phyloP scores from a whole-genome alignment of 2,329 filamentous ascomycete genomes.

The Fusarium musae region DNA sequence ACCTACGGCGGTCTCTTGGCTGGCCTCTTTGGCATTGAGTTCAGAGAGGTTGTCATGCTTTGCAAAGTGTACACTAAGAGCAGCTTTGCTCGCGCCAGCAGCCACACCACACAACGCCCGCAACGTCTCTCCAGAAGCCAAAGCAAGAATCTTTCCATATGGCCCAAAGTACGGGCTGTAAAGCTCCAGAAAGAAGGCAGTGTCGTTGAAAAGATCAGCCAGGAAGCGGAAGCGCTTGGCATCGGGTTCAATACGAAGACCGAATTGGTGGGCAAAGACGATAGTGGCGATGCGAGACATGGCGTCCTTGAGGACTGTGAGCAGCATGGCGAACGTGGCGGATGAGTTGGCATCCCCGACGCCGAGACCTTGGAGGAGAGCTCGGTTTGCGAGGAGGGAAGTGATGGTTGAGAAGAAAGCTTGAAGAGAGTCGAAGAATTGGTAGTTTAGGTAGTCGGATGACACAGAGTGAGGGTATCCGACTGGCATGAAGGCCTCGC shows the following conservation, averaged over 20 bases:
- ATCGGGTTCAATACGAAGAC: constrained; percentile 86
- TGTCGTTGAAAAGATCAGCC: constrained; percentile 89
- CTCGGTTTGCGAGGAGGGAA: constrained; percentile 80
- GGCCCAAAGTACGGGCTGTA: constrained; percentile 78
- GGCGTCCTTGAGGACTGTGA: constrained; percentile 85
- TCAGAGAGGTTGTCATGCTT: constrained; percentile 88
- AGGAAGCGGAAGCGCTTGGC: constrained; percentile 90
- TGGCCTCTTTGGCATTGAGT: constrained; percentile 93
- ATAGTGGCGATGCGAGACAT: constrained; percentile 87
- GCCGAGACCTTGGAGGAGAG: constrained; percentile 82
- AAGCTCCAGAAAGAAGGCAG: constrained; percentile 86
- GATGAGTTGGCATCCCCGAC: constrained; percentile 84
- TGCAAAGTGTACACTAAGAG: constrained; percentile 91
- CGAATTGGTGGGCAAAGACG: constrained; percentile 83
- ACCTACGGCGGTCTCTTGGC: constrained; percentile 93
- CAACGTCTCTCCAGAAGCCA: constrained; percentile 63
- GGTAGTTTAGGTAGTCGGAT: constrained; percentile 82
- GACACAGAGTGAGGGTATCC: constrained; percentile 92
- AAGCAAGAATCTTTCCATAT: constrained; percentile 59
- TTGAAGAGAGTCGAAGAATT: constrained; percentile 78
- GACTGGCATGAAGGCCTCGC: constrained; percentile 78
- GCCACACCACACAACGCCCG: constrained; percentile 85
- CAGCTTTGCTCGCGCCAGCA: constrained; percentile 89
- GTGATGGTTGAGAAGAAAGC: constrained; percentile 87
- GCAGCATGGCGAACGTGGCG: constrained; percentile 81